phyloP scores from a whole-genome alignment of 2,329 filamentous ascomycete genomes.

The Allantophomopsis lycopodina region DNA sequence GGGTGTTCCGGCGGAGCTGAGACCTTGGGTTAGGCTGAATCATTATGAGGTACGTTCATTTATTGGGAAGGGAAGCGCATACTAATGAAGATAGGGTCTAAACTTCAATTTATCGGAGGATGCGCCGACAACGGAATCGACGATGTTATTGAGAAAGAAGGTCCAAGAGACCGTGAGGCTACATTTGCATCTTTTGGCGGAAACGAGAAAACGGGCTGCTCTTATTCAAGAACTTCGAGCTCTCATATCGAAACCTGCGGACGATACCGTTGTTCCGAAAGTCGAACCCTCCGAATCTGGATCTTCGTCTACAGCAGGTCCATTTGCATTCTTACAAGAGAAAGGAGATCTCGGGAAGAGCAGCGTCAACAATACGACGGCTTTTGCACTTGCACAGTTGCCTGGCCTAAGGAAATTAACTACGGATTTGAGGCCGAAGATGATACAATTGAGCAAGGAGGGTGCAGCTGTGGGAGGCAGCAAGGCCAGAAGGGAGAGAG shows the following conservation, averaged over 20 bases:
- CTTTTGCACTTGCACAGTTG: slow-evolving; percentile 73
- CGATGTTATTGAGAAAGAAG: slow-evolving; percentile 59
- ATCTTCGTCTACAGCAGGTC: slow-evolving; percentile 7
- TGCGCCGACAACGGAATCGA: slow-evolving; percentile 48
- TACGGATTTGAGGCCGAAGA: slow-evolving; percentile 49
- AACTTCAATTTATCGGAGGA: slow-evolving; percentile 16
- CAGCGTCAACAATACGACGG: slow-evolving; percentile 48
- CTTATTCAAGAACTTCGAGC: slow-evolving; percentile 51
- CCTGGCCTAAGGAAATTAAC: slow-evolving; percentile 64
- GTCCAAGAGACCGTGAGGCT: slow-evolving; percentile 69
- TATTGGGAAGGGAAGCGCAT: slow-evolving; percentile 1
- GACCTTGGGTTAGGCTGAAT: slow-evolving; percentile 65
- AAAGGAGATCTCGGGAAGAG: slow-evolving; percentile 35
- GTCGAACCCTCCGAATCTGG: slow-evolving; percentile 6
- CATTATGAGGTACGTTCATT: slow-evolving; percentile 59
- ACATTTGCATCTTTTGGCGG: slow-evolving; percentile 53
- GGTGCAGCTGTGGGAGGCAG: slow-evolving; percentile 25
- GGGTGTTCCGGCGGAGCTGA: slow-evolving; percentile 55
- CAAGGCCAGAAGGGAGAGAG: slow-evolving; percentile 55
- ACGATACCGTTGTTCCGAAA: slow-evolving; percentile 32
- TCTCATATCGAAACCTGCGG: slow-evolving; percentile 43
- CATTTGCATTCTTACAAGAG: slow-evolving; percentile 44
- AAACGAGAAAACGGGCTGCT: slow-evolving; percentile 58
- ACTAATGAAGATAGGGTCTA: slow-evolving; percentile 9
- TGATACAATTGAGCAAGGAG: slow-evolving; percentile 29